Conservation (phyloP, 2,329 filamentous ascomycete species). For the Pseudopithomyces chartarum region DNA sequence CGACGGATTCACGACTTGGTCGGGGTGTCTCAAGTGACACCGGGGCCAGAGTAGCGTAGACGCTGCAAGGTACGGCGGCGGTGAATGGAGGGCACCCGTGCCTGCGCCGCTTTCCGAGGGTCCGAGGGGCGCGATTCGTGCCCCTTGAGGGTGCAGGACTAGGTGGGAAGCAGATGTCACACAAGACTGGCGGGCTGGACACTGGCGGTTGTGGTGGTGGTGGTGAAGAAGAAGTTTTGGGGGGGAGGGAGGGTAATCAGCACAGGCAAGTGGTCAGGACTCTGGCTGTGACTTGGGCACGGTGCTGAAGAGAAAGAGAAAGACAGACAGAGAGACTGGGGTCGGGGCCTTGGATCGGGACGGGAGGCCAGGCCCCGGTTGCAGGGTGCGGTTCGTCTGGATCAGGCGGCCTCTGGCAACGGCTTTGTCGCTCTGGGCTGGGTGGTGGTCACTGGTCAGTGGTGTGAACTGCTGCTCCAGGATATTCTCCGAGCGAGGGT, state of each 20-base stretch:
- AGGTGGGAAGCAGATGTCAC: slow-evolving; percentile 28
- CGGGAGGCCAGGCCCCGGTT: slow-evolving; percentile 23
- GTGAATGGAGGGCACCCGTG: slow-evolving; percentile 18
- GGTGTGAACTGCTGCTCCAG: not conserved
- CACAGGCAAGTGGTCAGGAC: no score
- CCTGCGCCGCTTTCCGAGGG: slow-evolving; percentile 33
- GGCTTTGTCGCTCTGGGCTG: not conserved
- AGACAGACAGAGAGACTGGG: slow-evolving; percentile 14
- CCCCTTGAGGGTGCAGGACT: slow-evolving; percentile 38
- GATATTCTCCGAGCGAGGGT: slow-evolving; percentile 18
- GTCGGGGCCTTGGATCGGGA: slow-evolving; percentile 27
- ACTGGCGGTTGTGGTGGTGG: slow-evolving; percentile 16
- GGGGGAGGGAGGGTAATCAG: no score
- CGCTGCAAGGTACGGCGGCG: slow-evolving; percentile 44
- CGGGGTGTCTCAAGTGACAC: slow-evolving; percentile 36
- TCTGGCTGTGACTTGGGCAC: no score
- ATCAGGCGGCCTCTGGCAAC: not conserved
- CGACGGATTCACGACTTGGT: slow-evolving; percentile 31
- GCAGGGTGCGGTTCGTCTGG: not conserved
- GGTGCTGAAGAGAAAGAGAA: no score
- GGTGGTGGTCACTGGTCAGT: no score
- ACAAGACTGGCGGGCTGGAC: slow-evolving; percentile 25
- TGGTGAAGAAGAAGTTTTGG: no score
- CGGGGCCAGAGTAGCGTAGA: slow-evolving; percentile 25
- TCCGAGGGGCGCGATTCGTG: slow-evolving; percentile 31